Percentiles rank a stretch among this genome's conserved stretches.
Conservation (phyloP, 2,329 filamentous ascomycete species). For the Pseudogymnoascus sp. region DNA sequence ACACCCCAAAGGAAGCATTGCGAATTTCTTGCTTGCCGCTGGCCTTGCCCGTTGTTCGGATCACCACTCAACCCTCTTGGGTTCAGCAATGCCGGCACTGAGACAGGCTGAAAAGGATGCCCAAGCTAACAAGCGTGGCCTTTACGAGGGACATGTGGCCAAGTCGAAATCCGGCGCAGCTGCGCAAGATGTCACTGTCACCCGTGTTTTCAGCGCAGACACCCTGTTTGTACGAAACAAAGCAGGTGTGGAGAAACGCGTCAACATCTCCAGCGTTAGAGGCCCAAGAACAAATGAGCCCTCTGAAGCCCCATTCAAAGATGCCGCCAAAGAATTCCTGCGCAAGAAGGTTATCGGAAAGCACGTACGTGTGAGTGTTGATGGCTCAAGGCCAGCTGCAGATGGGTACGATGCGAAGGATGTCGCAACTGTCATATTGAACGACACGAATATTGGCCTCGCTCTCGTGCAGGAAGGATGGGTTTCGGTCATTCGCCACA, state of each 20-base stretch:
- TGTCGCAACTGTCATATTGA: slow-evolving; percentile 78
- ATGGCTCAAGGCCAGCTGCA: slow-evolving; percentile 81
- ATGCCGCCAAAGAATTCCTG: slow-evolving; percentile 93
- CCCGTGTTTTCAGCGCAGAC: slow-evolving; percentile 80
- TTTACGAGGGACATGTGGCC: slow-evolving; percentile 75
- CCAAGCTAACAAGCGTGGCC: slow-evolving; percentile 64
- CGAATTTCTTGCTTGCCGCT: slow-evolving; percentile 79
- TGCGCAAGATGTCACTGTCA: slow-evolving; percentile 74
- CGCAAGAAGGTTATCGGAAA: slow-evolving; percentile 93
- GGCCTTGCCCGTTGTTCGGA: slow-evolving; percentile 90
- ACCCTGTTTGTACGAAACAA: slow-evolving; percentile 83
- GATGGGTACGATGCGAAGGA: slow-evolving; percentile 93
- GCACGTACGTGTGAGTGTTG: slow-evolving; percentile 80
- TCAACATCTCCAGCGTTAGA: slow-evolving; percentile 86
- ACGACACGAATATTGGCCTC: slow-evolving; percentile 81
- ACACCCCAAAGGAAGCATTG: slow-evolving; percentile 88
- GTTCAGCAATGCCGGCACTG: slow-evolving; percentile 76
- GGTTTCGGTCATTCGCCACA: slow-evolving; percentile 87
- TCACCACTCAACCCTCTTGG: slow-evolving; percentile 88
- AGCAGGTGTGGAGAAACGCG: slow-evolving; percentile 75
- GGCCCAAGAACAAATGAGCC: slow-evolving; percentile 85
- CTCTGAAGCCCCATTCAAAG: slow-evolving; percentile 78
- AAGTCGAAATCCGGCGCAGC: slow-evolving; percentile 54
- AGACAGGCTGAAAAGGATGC: slow-evolving; percentile 82
- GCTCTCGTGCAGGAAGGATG: slow-evolving; percentile 86